Evolutionary conservation across 352 stramenopile species (phyloP).

Genomic region (Pythium pyrilobum): DNA sequence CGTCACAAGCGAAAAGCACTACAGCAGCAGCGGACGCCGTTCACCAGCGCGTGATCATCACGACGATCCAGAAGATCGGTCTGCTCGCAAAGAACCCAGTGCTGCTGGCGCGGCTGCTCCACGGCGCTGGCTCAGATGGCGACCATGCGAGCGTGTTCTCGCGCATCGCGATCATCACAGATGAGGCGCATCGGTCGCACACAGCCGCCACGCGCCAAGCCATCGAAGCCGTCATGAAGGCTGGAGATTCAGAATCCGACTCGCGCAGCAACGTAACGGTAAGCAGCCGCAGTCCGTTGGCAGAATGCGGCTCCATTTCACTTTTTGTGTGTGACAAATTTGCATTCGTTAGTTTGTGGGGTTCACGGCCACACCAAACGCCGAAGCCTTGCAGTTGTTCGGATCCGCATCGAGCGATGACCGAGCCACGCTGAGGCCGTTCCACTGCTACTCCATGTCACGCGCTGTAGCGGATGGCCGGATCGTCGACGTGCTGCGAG

Average conservation of each 20-base stretch:
- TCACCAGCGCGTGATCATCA: constrained; percentile 68
- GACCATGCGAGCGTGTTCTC: constrained; percentile 26
- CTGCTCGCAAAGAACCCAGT: constrained; percentile 66
- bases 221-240: constrained; percentile 57
- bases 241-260: constrained; percentile 24
- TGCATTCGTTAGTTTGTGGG: constrained; percentile 53
- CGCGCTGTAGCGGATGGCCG: constrained; percentile 44
- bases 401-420: constrained; percentile 17
- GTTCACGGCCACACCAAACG: constrained; percentile 75
- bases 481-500: constrained; percentile 57
- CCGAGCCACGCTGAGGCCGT: constrained; percentile 26
- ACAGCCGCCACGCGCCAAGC: constrained; percentile 55
- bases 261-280: neutral
- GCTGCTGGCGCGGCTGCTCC: constrained; percentile 55
- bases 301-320: too few relatives aligned
- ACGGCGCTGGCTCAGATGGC: constrained; percentile 21
- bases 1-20: too few relatives aligned
- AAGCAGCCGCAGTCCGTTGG: neutral
- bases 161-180: constrained; percentile 73
- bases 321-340: neutral
- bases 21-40: too few relatives aligned
- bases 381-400: constrained; percentile 65
- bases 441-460: constrained; percentile 72
- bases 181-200: constrained; percentile 81
- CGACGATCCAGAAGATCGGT: constrained; percentile 77